Evolutionary conservation across 345 rosid species (phyloP).

Genomic region (Salix dunnii): DNA sequence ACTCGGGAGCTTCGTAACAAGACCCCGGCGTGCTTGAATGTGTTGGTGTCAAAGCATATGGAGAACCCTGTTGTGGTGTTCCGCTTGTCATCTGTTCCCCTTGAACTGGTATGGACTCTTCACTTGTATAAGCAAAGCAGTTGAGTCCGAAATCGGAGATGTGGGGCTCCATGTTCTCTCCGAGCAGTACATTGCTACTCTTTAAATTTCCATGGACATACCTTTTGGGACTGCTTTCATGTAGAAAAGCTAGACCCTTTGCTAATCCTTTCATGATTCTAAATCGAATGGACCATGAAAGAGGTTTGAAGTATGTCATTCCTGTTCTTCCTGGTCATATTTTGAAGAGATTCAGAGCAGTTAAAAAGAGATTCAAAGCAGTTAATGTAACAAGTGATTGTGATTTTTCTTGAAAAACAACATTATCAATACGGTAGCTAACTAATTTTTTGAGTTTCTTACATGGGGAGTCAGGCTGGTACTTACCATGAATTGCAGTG

Average conservation of each 20-base stretch:
- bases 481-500: constrained; percentile 28
- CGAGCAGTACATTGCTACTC: constrained; percentile 26
- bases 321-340: constrained; percentile 25
- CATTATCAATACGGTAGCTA: neutral
- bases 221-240: constrained; percentile 24
- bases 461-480: neutral
- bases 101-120: constrained; percentile 9
- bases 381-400: neutral
- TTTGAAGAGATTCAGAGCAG: neutral
- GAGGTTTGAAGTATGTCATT: constrained; percentile 17
- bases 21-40: constrained; percentile 9
- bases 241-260: constrained; percentile 22
- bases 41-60: constrained; percentile 16
- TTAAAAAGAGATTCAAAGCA: neutral
- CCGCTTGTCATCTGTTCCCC: constrained; percentile 6
- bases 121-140: constrained; percentile 17
- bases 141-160: constrained; percentile 29
- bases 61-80: constrained; percentile 19
- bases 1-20: constrained; percentile 30
- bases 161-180: constrained; percentile 26
- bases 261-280: constrained; percentile 23
- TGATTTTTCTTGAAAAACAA: neutral
- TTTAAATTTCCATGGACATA: constrained; percentile 30
- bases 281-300: constrained; percentile 22
- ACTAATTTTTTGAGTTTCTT: neutral